Evolutionary conservation across 1,139 yeast genomes (phyloP).

Genomic region (Nakaseomyces sp.): DNA sequence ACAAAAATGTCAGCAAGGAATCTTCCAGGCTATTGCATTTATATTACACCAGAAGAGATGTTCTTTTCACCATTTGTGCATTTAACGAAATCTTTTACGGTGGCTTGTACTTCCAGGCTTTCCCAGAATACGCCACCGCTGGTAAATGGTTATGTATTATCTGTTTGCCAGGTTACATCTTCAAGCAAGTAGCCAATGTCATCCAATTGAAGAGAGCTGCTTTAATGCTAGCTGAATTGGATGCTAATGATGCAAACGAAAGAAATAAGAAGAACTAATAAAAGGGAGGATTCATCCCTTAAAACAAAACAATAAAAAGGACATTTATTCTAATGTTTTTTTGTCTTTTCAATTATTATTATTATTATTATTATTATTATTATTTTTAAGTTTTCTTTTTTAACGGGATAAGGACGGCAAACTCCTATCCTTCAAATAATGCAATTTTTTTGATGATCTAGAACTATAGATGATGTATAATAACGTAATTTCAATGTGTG

Average conservation of each 20-base stretch:
- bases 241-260: slow-evolving; percentile 49
- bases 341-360: too few relatives aligned
- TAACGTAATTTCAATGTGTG: background rate
- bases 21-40: slow-evolving; percentile 66
- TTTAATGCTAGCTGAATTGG: slow-evolving; percentile 65
- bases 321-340: background rate
- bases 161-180: slow-evolving; percentile 79
- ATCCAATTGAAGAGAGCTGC: slow-evolving; percentile 87
- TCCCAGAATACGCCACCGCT: slow-evolving; percentile 37
- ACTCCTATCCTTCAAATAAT: background rate
- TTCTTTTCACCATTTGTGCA: slow-evolving; percentile 81
- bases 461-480: background rate
- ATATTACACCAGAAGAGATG: slow-evolving; percentile 79
- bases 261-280: slow-evolving; percentile 1
- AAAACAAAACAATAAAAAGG: too few relatives aligned
- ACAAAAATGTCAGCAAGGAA: slow-evolving; percentile 71
- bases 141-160: slow-evolving; percentile 49
- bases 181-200: slow-evolving; percentile 85
- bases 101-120: slow-evolving; percentile 69
- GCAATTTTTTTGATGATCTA: background rate
- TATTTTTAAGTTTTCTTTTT: too few relatives aligned
- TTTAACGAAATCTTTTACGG: slow-evolving; percentile 89
- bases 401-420: too few relatives aligned
- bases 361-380: too few relatives aligned
- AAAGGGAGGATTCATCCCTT: too few relatives aligned